Conservation (phyloP, 176 grass and related monocot species). For the Tillandsia fasciculata region DNA sequence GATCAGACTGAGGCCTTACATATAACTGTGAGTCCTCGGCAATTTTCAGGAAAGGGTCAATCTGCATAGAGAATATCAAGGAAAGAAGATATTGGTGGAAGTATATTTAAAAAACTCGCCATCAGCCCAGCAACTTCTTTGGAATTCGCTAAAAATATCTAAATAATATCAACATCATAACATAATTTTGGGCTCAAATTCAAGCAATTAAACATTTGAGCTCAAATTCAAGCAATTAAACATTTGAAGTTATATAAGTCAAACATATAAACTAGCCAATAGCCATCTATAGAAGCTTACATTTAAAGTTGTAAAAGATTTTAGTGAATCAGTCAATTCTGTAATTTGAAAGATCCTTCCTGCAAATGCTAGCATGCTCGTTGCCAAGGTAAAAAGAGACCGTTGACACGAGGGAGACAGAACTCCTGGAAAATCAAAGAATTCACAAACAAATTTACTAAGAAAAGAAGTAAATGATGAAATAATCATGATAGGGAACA, state of each 20-base stretch:
- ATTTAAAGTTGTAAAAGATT: constrained; percentile 41
- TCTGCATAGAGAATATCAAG: constrained; percentile 34
- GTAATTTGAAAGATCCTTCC: constrained; percentile 70
- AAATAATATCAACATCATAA: too few relatives aligned
- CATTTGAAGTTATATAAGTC: background rate
- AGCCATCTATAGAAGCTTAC: constrained; percentile 28
- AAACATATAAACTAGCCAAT: background rate
- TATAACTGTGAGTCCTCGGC: constrained; percentile 91
- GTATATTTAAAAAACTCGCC: background rate
- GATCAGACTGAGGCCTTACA: constrained; percentile 67
- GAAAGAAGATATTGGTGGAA: constrained; percentile 14
- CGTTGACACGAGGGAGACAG: constrained; percentile 56
- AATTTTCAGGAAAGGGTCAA: constrained; percentile 81
- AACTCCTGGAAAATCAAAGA: constrained; percentile 33
- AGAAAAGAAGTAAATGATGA: constrained; percentile 2
- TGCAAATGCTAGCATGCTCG: constrained; percentile 65
- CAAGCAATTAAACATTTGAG: background rate
- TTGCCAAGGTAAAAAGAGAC: constrained; percentile 70
- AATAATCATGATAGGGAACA: background rate
- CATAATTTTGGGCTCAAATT: too few relatives aligned
- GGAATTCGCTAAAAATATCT: too few relatives aligned
- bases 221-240: too few relatives aligned
- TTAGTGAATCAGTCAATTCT: constrained; percentile 51
- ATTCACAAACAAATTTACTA: constrained; percentile 18
- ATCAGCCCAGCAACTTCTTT: background rate